Base-by-base conservation (phyloP, 192 early-diverging fungal genomes). In the Phlyctochytrium arcticum region DNA sequence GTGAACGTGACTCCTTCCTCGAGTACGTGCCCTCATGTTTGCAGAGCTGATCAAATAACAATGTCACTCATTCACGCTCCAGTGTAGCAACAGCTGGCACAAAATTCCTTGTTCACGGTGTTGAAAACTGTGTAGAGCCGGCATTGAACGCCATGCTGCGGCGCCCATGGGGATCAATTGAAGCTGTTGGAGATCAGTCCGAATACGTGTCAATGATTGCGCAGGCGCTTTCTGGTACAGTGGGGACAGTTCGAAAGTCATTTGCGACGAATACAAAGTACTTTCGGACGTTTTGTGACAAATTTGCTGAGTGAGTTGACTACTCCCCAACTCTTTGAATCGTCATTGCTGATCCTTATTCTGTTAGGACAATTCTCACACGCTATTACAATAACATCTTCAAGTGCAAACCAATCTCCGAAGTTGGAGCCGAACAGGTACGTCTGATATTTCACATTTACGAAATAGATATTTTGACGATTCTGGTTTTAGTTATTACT, bases 371-470 rank as follows among this genome's bases (percentile, higher is more conserved):
- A 0, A 86, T 96, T 64, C 68, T 92, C 3, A 77, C 75, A 1
- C 82, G 83, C 36, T 91, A 89, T 65, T 67, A 86, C 36, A 76
- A 70, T 2, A 90, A 85, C 47, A 83, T 99, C 32, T 84, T 78
- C 24, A 73, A 77, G 19, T 95, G 92, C 70, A 82, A 83, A 51
- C 88, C 87, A 3, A 89, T 98, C 6, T 92, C 91, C 1, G 94
- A 96, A 77, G 86, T 94, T 44, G 96, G 95, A 24, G 95, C 95
- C 5, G 96, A 99, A 62, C 96, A 99, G 70, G 79, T 88, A 60
- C 53, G 46, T 54, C 19, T 6, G 5, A 27, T 24, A 19, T 17
- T 1, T 44, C 21, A 2, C 42, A n/a, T 2, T 44, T 12, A 44
- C 42, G 2, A 21, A 44, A 21, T 44, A 44, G 15, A 21, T 2